These are phyloP conservation scores for Hygrocybe punicea DNA, from an alignment of 768 basidiomycete genomes.

Conservation along the genomic window DNA sequence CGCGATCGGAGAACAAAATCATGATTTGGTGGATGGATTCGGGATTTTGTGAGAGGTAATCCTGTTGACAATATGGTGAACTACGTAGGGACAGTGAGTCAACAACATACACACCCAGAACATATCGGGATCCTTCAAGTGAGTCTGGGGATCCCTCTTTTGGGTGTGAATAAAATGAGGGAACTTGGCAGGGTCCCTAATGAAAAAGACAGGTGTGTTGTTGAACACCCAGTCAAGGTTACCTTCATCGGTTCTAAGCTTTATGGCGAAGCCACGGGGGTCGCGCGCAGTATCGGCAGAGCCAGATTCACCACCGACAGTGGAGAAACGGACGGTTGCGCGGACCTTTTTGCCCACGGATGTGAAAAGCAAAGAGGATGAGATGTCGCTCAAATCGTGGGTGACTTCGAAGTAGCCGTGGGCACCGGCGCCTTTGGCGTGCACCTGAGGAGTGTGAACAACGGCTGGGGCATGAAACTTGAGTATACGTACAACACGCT, in stretches of 20 bases:
- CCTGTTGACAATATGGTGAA: slow-evolving; percentile 45
- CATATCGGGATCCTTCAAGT: slow-evolving; percentile 82
- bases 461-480: slow-evolving; percentile 28
- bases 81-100: neutral
- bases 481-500: slow-evolving; percentile 67
- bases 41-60: slow-evolving; percentile 84
- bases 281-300: slow-evolving; percentile 92
- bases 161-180: slow-evolving; percentile 94
- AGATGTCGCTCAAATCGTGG: slow-evolving; percentile 78
- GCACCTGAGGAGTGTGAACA: slow-evolving; percentile 65
- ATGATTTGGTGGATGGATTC: slow-evolving; percentile 86
- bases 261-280: slow-evolving; percentile 88
- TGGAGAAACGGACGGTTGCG: slow-evolving; percentile 85
- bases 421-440: slow-evolving; percentile 89
- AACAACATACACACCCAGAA: slow-evolving; percentile 58
- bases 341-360: slow-evolving; percentile 65
- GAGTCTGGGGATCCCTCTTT: slow-evolving; percentile 88
- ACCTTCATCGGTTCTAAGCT: slow-evolving; percentile 87
- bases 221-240: slow-evolving; percentile 93
- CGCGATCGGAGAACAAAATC: slow-evolving; percentile 93
- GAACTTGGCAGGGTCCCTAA: slow-evolving; percentile 85
- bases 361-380: slow-evolving; percentile 65
- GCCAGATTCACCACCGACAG: slow-evolving; percentile 85
- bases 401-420: slow-evolving; percentile 93
- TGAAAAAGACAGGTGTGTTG: slow-evolving; percentile 90